Evolutionary conservation across 768 basidiomycete species (phyloP).

Genomic region (Termitomyces sp.): DNA sequence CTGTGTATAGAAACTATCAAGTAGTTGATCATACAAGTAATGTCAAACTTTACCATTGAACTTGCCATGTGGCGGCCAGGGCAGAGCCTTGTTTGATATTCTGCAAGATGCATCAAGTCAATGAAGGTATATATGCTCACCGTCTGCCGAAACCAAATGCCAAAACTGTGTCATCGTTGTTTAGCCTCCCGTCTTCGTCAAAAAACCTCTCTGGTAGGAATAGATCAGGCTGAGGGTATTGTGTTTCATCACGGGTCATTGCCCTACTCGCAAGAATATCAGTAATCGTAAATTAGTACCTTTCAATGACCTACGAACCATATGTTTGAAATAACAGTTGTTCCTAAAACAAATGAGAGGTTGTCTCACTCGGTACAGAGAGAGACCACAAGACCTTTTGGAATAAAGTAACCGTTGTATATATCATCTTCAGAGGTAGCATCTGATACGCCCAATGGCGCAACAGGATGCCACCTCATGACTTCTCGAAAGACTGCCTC

Average conservation of each 20-base stretch:
- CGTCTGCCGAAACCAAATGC: slow-evolving; percentile 29
- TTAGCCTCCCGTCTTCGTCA: slow-evolving; percentile 19
- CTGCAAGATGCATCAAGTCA: not conserved
- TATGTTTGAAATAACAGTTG: slow-evolving; percentile 16
- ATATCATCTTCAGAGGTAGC: slow-evolving; percentile 12
- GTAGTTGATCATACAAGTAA: not conserved
- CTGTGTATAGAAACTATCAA: not conserved
- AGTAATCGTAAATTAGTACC: not conserved
- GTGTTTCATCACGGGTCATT: slow-evolving; percentile 40
- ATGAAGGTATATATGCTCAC: slow-evolving; percentile 12
- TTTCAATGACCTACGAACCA: slow-evolving; percentile 9
- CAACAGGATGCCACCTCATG: slow-evolving; percentile 30
- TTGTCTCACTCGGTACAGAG: not conserved
- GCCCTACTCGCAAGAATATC: slow-evolving; percentile 23
- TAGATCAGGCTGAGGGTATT: slow-evolving; percentile 42
- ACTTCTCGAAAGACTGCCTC: slow-evolving; percentile 34
- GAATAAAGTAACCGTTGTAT: slow-evolving; percentile 15
- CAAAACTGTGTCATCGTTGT: slow-evolving; percentile 16
- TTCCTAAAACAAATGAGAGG: slow-evolving; percentile 5
- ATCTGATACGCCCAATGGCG: slow-evolving; percentile 20
- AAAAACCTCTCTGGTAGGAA: slow-evolving; percentile 59
- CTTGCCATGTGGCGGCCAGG: slow-evolving; percentile 19
- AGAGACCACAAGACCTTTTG: slow-evolving; percentile 6
- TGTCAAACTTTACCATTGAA: slow-evolving; percentile 9
- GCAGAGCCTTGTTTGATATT: slow-evolving; percentile 13